Percentiles rank a stretch among this genome's conserved stretches.
Conservation (phyloP, 352 stramenopile species). For the Phytophthora colocasiae region DNA sequence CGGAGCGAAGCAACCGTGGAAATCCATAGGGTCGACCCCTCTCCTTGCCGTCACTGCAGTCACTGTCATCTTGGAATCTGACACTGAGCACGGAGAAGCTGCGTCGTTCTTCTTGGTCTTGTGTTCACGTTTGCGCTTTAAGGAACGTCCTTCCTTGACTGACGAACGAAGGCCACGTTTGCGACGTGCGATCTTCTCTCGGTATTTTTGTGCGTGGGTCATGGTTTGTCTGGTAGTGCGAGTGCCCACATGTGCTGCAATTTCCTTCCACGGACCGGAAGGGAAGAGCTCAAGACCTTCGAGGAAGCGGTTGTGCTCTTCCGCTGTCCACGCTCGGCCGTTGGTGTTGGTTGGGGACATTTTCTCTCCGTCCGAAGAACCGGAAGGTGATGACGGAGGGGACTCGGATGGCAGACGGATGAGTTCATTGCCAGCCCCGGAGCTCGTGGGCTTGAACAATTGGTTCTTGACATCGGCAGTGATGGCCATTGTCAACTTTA, state of each 20-base stretch:
- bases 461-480: constrained; percentile 58
- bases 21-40: constrained; percentile 39
- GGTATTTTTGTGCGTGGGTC: constrained; percentile 70
- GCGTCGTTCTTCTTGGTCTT: constrained; percentile 14
- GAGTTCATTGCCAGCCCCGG: constrained; percentile 30
- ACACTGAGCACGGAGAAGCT: constrained; percentile 35
- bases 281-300: constrained; percentile 69
- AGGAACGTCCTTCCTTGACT: constrained; percentile 31
- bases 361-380: constrained; percentile 19
- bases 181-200: constrained; percentile 60
- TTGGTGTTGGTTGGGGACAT: constrained; percentile 33
- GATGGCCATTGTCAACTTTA: constrained; percentile 41
- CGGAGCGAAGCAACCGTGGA: constrained; percentile 37
- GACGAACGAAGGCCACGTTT: constrained; percentile 51
- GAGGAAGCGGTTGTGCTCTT: constrained; percentile 71
- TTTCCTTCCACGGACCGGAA: constrained; percentile 67
- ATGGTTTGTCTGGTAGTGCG: constrained; percentile 68
- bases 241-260: constrained; percentile 58
- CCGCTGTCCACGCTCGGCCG: constrained; percentile 46
- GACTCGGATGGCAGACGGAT: constrained; percentile 43
- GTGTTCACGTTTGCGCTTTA: constrained; percentile 39
- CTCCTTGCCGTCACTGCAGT: constrained; percentile 8
- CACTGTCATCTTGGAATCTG: constrained; percentile 2
- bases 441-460: constrained; percentile 40
- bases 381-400: constrained; percentile 9